Evolutionary conservation across 2,329 filamentous ascomycete species (phyloP).

Genomic region (Sarocladium brachiariae): DNA sequence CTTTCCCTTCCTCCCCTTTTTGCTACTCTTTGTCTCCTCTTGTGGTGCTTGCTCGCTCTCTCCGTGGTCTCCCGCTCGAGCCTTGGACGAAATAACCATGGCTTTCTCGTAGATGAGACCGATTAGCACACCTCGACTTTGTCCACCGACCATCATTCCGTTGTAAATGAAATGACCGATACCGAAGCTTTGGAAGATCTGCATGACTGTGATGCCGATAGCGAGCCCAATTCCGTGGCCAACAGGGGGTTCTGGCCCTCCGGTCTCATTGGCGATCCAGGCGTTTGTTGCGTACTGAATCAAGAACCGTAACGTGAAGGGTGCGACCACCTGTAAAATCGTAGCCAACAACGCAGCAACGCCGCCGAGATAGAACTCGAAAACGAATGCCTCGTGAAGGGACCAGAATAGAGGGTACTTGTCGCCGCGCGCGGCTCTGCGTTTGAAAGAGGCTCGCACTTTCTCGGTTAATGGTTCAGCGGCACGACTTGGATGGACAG

Average conservation of each 20-base stretch:
- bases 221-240: conserved; percentile 75
- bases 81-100: conserved; percentile 80
- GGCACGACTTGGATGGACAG: conserved; percentile 73
- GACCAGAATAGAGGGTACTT: conserved; percentile 72
- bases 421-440: conserved; percentile 58
- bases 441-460: conserved; percentile 62
- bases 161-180: conserved; percentile 90
- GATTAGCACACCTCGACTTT: conserved; percentile 75
- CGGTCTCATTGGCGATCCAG: conserved; percentile 54
- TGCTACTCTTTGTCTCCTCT: conserved; percentile 32
- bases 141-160: conserved; percentile 86
- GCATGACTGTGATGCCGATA: conserved; percentile 79
- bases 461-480: conserved; percentile 62
- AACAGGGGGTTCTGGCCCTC: conserved; percentile 56
- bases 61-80: conserved; percentile 68
- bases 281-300: conserved; percentile 80
- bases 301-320: conserved; percentile 77
- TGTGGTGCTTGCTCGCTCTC: conserved; percentile 9
- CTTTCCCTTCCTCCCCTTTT: conserved; percentile 28
- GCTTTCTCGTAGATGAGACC: conserved; percentile 87
- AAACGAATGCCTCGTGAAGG: conserved; percentile 77
- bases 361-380: conserved; percentile 82
- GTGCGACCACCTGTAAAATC: conserved; percentile 72
- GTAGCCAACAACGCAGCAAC: conserved; percentile 66
- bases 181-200: conserved; percentile 70